Evolutionary conservation across 2,329 filamentous ascomycete species (phyloP), one percentile per base, ranked within the genome.

Genomic region (Monosporascus sp.): DNA sequence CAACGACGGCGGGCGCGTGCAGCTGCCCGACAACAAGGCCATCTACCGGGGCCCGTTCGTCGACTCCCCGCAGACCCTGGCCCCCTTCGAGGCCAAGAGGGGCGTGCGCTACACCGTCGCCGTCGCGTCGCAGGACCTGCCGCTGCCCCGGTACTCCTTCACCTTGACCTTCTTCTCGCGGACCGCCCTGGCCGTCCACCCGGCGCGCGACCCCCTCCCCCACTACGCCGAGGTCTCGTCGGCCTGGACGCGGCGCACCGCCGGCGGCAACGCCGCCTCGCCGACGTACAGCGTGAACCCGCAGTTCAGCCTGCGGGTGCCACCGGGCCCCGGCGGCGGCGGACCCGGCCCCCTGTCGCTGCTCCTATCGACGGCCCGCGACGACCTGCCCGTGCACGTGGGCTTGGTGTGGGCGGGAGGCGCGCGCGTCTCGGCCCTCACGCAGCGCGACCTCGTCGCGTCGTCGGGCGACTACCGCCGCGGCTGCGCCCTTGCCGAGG

Each of bases 381-480:
- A 79, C 37, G 84, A 90, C 48, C 72, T 93, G 20, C 87, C 90
- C 17, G 81, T 96, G 2, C 91, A 97, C 65, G 81, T 96, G 50
- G 93, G 93, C 62, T 73, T 97, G 3, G 84, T 95, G 37, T 90
- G 90, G 80, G 88, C 87, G 5, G 73, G 81, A 45, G 89, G 90
- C 11, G 80, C 84, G 59, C 84, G 92, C 39, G 81, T 94, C 1
- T 80, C 84, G 18, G 74, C 81, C 22, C 78, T 96, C 17, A 81
- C 84, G 48, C 77, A 83, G 58, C 84, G 89, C 60, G 92, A 97
- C 65, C 83, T 97, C 39, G 80, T 95, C 24, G 82, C 82, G 22
- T 87, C 90, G 52, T 95, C 90, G 37, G 89, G 89, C n/a, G 90
- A 96, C 60, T 97, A 99, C 70, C 85, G 89, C 48, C 84, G 87